Conservation (phyloP, 257 asterid species). For the Nemophila menziesii region DNA sequence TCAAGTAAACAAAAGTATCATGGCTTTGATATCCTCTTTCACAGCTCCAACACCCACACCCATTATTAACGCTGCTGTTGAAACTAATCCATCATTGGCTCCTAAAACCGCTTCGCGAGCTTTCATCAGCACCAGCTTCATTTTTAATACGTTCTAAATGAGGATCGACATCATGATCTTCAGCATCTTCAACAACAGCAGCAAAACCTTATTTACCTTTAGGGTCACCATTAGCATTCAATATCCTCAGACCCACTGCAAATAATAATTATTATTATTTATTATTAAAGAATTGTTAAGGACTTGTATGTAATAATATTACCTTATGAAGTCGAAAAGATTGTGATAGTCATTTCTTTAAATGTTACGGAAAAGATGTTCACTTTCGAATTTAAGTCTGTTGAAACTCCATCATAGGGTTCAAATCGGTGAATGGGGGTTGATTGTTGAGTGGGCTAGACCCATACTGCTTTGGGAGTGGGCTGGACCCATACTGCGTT, state of each 20-base stretch:
- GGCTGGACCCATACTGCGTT: too few relatives aligned
- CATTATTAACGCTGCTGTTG: constrained; percentile 73
- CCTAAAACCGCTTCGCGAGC: constrained; percentile 81
- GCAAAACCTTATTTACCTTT: constrained; percentile 45
- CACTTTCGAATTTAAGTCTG: constrained; percentile 82
- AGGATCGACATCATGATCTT: constrained; percentile 78
- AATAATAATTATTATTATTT: too few relatives aligned
- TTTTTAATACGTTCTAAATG: constrained; percentile 80
- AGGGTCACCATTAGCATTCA: constrained; percentile 52
- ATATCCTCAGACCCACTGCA: constrained; percentile 64
- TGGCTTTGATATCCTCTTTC: constrained; percentile 55
- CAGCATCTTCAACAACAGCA: constrained; percentile 41
- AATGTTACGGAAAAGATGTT: constrained; percentile 93
- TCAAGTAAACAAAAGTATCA: too few relatives aligned
- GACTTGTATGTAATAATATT: too few relatives aligned
- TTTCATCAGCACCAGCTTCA: constrained; percentile 59
- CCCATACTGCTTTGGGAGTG: too few relatives aligned
- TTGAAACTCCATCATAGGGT: too few relatives aligned
- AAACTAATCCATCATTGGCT: constrained; percentile 74
- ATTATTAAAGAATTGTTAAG: too few relatives aligned
- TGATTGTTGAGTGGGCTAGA: too few relatives aligned
- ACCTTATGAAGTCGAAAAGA: constrained; percentile 70
- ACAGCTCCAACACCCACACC: constrained; percentile 89
- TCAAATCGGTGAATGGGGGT: too few relatives aligned
- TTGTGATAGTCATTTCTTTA: constrained; percentile 81